phyloP scores from a whole-genome alignment of 805 yeast species.

The Ogataea sp. region DNA sequence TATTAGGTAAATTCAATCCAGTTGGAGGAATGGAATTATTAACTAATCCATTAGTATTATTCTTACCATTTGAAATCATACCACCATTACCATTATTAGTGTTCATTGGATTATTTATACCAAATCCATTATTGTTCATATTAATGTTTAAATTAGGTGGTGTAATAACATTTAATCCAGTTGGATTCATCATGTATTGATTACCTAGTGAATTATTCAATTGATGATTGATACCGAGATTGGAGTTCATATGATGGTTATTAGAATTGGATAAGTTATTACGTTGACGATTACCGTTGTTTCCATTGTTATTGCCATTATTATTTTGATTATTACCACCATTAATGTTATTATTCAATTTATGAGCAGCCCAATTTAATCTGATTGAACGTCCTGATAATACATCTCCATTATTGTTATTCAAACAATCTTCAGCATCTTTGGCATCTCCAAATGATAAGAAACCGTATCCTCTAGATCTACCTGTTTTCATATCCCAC shows the following conservation, averaged over 20 bases:
- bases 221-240: background rate
- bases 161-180: slow-evolving; percentile 1
- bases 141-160: slow-evolving; percentile 10
- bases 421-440: slow-evolving; percentile 71
- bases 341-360: slow-evolving; percentile 28
- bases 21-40: background rate
- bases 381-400: slow-evolving; percentile 72
- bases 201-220: background rate
- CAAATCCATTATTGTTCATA: background rate
- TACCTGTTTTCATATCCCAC: slow-evolving; percentile 96
- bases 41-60: background rate
- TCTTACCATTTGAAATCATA: background rate
- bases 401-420: slow-evolving; percentile 64
- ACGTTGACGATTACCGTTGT: background rate
- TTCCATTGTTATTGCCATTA: slow-evolving; percentile 7
- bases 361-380: slow-evolving; percentile 84
- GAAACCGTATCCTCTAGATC: slow-evolving; percentile 89
- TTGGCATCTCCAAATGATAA: slow-evolving; percentile 59
- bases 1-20: background rate
- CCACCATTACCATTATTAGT: background rate
- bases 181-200: background rate
- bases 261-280: background rate
- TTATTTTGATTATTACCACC: background rate
- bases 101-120: background rate
- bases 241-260: slow-evolving; percentile 1